Base-by-base conservation (phyloP, 1,284 basidiomycete genomes). In the Microbotryum intermedium region DNA sequence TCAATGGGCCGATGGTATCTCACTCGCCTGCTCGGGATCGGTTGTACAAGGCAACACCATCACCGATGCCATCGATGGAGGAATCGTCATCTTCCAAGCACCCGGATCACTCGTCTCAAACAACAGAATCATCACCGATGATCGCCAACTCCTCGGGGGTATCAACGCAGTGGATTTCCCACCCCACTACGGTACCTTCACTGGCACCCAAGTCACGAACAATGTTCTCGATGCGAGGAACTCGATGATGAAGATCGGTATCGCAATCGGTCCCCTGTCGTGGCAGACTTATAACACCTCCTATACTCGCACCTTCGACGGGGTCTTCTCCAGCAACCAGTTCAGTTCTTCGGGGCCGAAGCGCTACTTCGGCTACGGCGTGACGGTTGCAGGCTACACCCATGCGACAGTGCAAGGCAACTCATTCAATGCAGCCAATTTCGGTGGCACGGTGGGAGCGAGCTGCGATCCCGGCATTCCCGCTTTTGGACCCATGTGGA, bases 1-100 rank as follows among this genome's bases (percentile, higher is more conserved):
- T 7, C 46, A 58, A 21, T 90, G 88, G 88, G 86, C 89, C 3
- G 88, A 91, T 69, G 89, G 88, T 3, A 86, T 90, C 69, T 87
- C 85, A 63, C 72, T 90, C 55, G 83, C 82, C 56, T 91, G 88
- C 73, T 76, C 75, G 59, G 82, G 84, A 69, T 80, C 81, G 62
- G 65, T 82, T 48, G 79, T 90, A 26, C 80, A 80, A 58, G 84
- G 86, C 67, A 91, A 91, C 72, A 79, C 82, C 13, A 77, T 91
- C 56, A 79, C 55, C 13, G 65, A 66, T 57, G 73, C 89, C 3
- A 90, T 89, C 1, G 88, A 90, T 70, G 53, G 57, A 10, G 58
- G 20, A 11, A 65, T 68, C 43, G 88, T 90, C 1, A 68, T 91
- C 2, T 90, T 91, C 69, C 87, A 87, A 23, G 76, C 87, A 1